A percentile compares a stretch with the other conserved stretches of the same genome.
Evolutionary conservation across 2,329 filamentous ascomycete genomes (phyloP).

Genomic region (Pseudocercospora fuligena): DNA sequence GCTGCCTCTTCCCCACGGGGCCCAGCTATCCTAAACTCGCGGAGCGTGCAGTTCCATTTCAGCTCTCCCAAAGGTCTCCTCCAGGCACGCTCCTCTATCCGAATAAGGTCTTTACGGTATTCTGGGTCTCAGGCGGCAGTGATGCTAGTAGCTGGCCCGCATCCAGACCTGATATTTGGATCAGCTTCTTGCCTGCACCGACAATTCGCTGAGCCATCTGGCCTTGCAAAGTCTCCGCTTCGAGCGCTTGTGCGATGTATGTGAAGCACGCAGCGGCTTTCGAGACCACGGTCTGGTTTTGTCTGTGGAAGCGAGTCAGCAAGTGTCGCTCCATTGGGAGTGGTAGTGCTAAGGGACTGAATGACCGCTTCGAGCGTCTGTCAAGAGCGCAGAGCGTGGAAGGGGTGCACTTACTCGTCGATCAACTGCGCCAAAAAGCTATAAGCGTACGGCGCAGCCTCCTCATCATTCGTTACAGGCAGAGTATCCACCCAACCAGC

Average conservation of each 20-base stretch:
- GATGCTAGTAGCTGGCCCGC: slow-evolving; percentile 74
- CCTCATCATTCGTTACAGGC: slow-evolving; percentile 92
- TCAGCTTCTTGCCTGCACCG: slow-evolving; percentile 75
- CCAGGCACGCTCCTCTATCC: slow-evolving; percentile 32
- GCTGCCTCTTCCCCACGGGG: not conserved
- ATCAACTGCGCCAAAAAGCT: slow-evolving; percentile 89
- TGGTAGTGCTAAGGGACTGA: too few species aligned
- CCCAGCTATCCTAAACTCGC: not conserved
- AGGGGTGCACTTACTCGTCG: slow-evolving; percentile 74
- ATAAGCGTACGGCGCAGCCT: slow-evolving; percentile 95
- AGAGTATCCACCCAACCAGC: slow-evolving; percentile 89
- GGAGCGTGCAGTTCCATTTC: not conserved
- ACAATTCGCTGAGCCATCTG: slow-evolving; percentile 79
- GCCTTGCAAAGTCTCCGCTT: slow-evolving; percentile 86
- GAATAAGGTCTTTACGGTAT: slow-evolving; percentile 52
- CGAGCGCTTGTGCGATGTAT: slow-evolving; percentile 84
- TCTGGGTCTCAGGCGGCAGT: slow-evolving; percentile 79
- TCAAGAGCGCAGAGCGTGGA: not conserved
- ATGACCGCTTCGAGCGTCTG: too few species aligned
- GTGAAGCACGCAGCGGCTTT: slow-evolving; percentile 83
- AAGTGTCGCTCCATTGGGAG: not conserved
- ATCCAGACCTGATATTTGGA: slow-evolving; percentile 75
- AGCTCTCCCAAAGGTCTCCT: not conserved
- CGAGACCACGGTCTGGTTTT: slow-evolving; percentile 78
- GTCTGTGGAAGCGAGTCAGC: slow-evolving; percentile 58